phyloP scores from a whole-genome alignment of 2,329 filamentous ascomycete genomes.

The Capronia coronata region DNA sequence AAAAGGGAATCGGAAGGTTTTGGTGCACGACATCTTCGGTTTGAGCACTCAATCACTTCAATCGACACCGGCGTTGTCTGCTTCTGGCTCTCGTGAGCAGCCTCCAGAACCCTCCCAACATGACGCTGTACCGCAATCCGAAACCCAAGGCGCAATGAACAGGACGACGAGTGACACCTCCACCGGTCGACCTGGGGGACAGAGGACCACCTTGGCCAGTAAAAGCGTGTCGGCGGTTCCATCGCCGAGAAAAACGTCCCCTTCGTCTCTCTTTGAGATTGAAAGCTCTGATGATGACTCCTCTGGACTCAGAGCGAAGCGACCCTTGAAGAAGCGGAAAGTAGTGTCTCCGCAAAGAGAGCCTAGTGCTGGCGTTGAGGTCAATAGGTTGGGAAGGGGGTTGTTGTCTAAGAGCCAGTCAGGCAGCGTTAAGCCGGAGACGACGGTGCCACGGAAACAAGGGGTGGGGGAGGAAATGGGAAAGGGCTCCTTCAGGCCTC shows the following conservation, averaged over 20 bases:
- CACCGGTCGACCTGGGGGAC: neutral
- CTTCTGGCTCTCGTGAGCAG: neutral
- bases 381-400: neutral
- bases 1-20: conserved; percentile 25
- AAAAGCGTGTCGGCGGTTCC: neutral
- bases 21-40: conserved; percentile 24
- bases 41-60: conserved; percentile 3
- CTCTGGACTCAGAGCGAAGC: neutral
- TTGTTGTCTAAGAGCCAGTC: neutral
- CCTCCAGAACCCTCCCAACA: neutral
- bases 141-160: neutral
- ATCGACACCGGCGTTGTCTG: neutral
- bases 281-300: conserved; percentile 27
- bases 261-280: conserved; percentile 25
- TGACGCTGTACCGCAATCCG: neutral
- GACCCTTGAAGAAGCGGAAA: conserved; percentile 20
- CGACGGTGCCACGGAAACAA: neutral
- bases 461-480: neutral
- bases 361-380: neutral
- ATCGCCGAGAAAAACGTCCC: neutral
- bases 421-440: neutral
- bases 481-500: neutral
- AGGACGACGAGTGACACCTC: neutral
- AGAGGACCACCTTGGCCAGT: neutral
- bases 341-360: conserved; percentile 6